These are phyloP conservation scores for Trametes cubensis DNA, from an alignment of 768 basidiomycete species.

Conservation along the genomic window DNA sequence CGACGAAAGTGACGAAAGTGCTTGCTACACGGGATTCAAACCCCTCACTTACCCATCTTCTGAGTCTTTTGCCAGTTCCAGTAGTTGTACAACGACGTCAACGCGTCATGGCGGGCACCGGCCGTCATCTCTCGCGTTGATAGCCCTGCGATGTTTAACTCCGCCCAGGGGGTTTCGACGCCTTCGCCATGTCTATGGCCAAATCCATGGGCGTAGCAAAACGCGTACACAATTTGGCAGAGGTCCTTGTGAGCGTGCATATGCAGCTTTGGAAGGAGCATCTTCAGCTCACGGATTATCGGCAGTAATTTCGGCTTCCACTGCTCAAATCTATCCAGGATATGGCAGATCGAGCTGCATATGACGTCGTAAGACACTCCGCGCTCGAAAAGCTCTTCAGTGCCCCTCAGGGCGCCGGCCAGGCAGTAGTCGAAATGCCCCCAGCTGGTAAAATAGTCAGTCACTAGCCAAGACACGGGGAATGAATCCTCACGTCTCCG, in stretches of 20 bases:
- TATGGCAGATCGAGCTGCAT: neutral
- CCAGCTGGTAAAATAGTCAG: too few relatives aligned
- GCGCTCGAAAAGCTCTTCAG: neutral
- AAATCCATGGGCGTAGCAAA: neutral
- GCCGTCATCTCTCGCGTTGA: conserved; percentile 4
- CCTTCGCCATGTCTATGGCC: neutral
- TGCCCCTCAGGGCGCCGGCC: too few relatives aligned
- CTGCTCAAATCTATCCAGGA: neutral
- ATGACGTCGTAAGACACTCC: neutral
- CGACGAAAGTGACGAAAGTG: neutral
- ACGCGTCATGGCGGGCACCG: neutral
- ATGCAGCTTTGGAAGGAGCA: conserved; percentile 1
- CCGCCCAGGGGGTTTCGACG: conserved; percentile 1
- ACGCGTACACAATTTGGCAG: conserved; percentile 1
- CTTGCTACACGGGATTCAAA: neutral
- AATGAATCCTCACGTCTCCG: neutral
- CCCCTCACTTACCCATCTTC: neutral
- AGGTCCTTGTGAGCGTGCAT: conserved; percentile 6
- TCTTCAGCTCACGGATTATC: neutral
- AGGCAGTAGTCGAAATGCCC: too few relatives aligned
- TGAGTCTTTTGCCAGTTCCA: conserved; percentile 5
- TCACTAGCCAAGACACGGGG: too few relatives aligned
- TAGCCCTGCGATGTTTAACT: neutral
- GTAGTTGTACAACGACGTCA: neutral
- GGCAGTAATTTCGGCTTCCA: neutral